These are phyloP conservation scores for Naumovozyma baii DNA, from an alignment of 805 yeast genomes.

Conservation along the genomic window DNA sequence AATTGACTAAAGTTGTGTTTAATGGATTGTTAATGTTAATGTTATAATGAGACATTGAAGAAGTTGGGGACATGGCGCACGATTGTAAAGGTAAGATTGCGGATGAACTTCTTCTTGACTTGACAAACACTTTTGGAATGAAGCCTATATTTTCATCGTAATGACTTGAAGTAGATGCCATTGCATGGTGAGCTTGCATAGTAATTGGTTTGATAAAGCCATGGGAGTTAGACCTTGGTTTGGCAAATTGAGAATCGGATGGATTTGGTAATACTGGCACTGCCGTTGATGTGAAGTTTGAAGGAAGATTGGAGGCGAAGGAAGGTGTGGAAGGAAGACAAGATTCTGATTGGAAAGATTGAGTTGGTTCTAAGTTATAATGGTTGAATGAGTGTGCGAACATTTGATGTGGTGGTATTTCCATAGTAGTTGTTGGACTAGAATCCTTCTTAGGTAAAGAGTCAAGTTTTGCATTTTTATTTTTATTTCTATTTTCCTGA, in stretches of 20 bases:
- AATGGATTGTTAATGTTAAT: constrained; percentile 7
- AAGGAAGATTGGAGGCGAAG: too few species aligned
- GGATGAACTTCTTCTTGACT: constrained; percentile 27
- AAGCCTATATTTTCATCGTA: constrained; percentile 28
- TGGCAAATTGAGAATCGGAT: constrained; percentile 7
- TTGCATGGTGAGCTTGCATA: background rate
- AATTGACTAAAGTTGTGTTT: constrained; percentile 16
- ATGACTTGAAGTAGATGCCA: background rate
- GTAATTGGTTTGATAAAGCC: constrained; percentile 11
- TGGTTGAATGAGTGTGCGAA: background rate
- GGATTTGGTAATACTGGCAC: background rate
- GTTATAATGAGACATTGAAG: constrained; percentile 1
- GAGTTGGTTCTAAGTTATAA: background rate
- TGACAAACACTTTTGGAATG: constrained; percentile 29
- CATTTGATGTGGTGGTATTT: background rate
- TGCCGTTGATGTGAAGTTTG: too few species aligned
- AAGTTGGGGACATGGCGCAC: constrained; percentile 6
- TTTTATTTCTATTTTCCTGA: background rate
- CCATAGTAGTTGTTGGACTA: background rate
- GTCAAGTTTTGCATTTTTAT: background rate
- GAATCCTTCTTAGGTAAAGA: background rate
- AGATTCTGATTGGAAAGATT: background rate
- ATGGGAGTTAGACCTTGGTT: constrained; percentile 26
- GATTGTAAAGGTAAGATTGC: constrained; percentile 4
- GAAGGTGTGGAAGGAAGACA: background rate